Conservation (phyloP, 2,329 filamentous ascomycete species). For the Davidsoniella eucalypti region DNA sequence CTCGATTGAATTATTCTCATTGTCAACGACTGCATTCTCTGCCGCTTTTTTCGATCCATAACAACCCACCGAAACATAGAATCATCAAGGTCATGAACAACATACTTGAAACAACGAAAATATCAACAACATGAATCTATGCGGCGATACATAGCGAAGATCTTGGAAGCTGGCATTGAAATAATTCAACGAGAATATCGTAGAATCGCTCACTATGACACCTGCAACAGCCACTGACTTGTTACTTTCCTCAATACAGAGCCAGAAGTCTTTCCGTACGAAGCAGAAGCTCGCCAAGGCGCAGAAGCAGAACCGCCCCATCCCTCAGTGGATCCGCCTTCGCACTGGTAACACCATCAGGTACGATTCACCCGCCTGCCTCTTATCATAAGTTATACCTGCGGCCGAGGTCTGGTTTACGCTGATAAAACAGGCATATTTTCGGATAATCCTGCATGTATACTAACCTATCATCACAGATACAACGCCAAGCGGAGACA, state of each 20-base stretch:
- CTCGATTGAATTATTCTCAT: constrained; percentile 9
- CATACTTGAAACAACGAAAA: background rate
- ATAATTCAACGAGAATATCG: no score
- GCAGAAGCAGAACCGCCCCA: constrained; percentile 99
- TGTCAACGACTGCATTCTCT: background rate
- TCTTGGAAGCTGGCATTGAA: no score
- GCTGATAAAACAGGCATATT: background rate
- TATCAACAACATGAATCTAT: background rate
- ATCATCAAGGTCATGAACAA: background rate
- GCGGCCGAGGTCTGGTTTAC: background rate
- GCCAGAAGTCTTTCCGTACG: constrained; percentile 99
- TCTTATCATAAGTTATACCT: background rate
- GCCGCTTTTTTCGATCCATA: background rate
- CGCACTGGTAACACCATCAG: constrained; percentile 98
- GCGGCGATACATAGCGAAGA: no score
- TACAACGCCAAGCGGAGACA: constrained; percentile 99
- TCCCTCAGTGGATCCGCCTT: constrained; percentile 98
- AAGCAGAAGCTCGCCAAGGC: constrained; percentile 99
- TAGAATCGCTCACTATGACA: no score
- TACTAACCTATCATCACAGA: constrained; percentile 33
- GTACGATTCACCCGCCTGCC: constrained; percentile 34
- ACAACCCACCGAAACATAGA: background rate
- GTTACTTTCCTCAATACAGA: constrained; percentile 36
- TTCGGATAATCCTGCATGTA: background rate
- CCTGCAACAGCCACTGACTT: constrained; percentile 12